These are phyloP conservation scores for Lactarius pseudohatsudake DNA, from an alignment of 768 basidiomycete genomes.

Conservation along the genomic window DNA sequence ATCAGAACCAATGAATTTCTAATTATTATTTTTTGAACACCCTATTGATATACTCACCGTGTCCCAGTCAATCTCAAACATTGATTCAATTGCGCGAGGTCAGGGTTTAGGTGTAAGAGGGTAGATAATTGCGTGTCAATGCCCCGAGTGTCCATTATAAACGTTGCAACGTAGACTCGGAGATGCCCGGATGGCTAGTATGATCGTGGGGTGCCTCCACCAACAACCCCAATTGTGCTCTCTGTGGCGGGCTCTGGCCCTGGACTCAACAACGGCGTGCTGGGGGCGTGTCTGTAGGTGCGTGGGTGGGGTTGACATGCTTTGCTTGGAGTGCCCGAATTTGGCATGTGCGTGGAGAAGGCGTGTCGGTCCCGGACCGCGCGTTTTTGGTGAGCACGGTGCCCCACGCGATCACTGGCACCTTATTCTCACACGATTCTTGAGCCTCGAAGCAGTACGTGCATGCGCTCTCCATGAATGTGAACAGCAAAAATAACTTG, in stretches of 20 bases:
- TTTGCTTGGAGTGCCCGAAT: background rate
- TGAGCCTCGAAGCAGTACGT: background rate
- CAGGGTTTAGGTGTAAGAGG: slow-evolving; percentile 19
- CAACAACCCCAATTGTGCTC: background rate
- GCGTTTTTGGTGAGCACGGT: background rate
- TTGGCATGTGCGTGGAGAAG: slow-evolving; percentile 2
- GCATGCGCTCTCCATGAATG: background rate
- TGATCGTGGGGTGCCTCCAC: slow-evolving; percentile 1
- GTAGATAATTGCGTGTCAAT: background rate
- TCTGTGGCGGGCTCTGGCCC: background rate
- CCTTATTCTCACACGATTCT: background rate
- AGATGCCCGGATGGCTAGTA: slow-evolving; percentile 18
- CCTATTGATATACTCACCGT: slow-evolving; percentile 18
- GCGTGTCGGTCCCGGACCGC: slow-evolving; percentile 13
- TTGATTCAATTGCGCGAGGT: slow-evolving; percentile 7
- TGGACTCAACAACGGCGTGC: background rate
- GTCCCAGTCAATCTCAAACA: slow-evolving; percentile 28
- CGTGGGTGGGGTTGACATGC: background rate
- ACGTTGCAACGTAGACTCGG: slow-evolving; percentile 14
- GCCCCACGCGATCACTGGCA: background rate
- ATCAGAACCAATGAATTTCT: background rate
- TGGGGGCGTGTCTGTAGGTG: slow-evolving; percentile 4
- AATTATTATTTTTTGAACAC: background rate
- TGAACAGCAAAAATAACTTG: background rate
- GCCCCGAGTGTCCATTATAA: background rate